Base-by-base conservation (phyloP, 2,329 filamentous ascomycete genomes). In the Sporothrix sp. region DNA sequence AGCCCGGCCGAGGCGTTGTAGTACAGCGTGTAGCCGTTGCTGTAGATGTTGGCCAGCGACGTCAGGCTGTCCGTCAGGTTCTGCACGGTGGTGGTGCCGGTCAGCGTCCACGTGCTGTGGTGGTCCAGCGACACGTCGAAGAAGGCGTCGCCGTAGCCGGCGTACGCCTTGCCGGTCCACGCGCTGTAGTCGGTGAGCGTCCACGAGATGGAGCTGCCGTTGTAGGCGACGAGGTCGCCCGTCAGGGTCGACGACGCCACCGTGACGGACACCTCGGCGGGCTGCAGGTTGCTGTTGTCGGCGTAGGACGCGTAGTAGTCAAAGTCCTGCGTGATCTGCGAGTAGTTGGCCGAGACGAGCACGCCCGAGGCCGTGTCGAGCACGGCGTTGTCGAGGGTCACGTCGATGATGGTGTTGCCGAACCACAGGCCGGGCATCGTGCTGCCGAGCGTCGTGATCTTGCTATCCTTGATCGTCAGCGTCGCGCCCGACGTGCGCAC, bases 311-410 rank as follows among this genome's bases (percentile, higher is more conserved):
- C 52, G 13, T 53, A 53, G 21, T 51, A 51, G 38, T 53, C 52
- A 28, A 53, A 53, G 25, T 51, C 52, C 44, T 53, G 52, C 2
- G 52, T 53, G 37, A 53, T 48, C 44, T 53, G 52, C 3, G 52
- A 53, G 39, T 53, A 53, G 44, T 53, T 53, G 25, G 52, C 52
- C 1, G 32, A 25, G 3, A 53, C 43, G 0, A 53, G 48, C 4
- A 53, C 21, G 20, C 44, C 48, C 3, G 52, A 53, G 3, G 10
- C 6, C 2, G 48, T 45, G 18, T 40, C 10, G 3, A 53, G 48
- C 20, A 45, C 8, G 3, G 6, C 20, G 20, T 18, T 28, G 20
- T 48, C 38, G 2, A 53, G 7, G 3, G 21, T 9, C 8, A 48
- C 48, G 28, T 45, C 33, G 33, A 45, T 39, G 20, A 53, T 53